Percentiles rank a stretch among this genome's conserved stretches.
Evolutionary conservation across 345 rosid genomes (phyloP).

Genomic region (Excoecaria agallocha): DNA sequence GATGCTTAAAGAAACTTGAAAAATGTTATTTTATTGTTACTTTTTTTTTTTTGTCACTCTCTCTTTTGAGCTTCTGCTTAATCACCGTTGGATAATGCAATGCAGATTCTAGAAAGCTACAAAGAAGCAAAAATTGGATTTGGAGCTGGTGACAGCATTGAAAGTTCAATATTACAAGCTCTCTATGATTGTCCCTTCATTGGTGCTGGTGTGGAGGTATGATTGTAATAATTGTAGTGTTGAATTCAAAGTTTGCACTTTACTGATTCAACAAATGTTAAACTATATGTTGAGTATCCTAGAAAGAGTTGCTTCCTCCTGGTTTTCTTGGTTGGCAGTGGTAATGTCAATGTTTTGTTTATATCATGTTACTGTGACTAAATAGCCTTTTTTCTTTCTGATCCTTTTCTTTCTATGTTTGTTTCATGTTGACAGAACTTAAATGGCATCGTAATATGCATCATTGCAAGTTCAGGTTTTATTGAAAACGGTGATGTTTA

Average conservation of each 20-base stretch:
- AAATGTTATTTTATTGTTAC: constrained; percentile 9
- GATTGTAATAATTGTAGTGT: not conserved
- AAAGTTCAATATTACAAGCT: constrained; percentile 62
- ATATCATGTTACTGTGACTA: constrained; percentile 4
- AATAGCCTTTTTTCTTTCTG: constrained; percentile 4
- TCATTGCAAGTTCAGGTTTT: constrained; percentile 53
- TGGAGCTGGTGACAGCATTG: constrained; percentile 69
- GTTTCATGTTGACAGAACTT: constrained; percentile 43
- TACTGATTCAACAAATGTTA: constrained; percentile 4
- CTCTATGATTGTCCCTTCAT: constrained; percentile 81
- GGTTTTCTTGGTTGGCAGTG: not conserved
- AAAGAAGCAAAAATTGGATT: constrained; percentile 87
- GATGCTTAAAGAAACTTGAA: not conserved
- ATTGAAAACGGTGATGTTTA: constrained; percentile 40
- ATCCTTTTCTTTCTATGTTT: constrained; percentile 8
- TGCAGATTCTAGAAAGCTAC: constrained; percentile 60
- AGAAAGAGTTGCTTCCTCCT: not conserved
- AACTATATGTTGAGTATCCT: not conserved
- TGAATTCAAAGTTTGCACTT: not conserved
- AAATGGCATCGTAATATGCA: constrained; percentile 57
- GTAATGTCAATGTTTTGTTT: not conserved
- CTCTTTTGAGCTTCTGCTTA: constrained; percentile 5
- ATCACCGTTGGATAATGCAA: constrained; percentile 19
- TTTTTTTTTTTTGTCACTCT: not conserved
- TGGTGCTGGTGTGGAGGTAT: constrained; percentile 67